Evolutionary conservation across 2,329 filamentous ascomycete species (phyloP).

Genomic region (Achaetomium macrosporum): DNA sequence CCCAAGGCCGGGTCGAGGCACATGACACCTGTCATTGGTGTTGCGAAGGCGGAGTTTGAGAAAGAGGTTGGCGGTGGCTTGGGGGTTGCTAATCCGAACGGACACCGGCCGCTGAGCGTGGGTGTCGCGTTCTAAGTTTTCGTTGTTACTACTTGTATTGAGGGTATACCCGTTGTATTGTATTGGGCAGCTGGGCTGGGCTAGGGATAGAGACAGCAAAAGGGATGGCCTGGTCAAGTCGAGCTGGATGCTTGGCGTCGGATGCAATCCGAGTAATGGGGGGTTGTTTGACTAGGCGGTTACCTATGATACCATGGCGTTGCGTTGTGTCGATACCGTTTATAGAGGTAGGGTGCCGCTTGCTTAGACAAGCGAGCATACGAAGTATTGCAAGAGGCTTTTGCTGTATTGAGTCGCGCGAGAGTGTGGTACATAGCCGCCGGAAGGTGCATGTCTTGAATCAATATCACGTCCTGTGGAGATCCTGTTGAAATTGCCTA

Average conservation of each 20-base stretch:
- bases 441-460: neutral
- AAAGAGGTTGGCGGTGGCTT: slow-evolving; percentile 10
- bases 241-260: slow-evolving; percentile 13
- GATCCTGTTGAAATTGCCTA: neutral
- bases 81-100: slow-evolving; percentile 2
- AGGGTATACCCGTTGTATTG: slow-evolving; percentile 1
- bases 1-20: slow-evolving; percentile 37
- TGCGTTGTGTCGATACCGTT: neutral
- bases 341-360: neutral
- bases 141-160: neutral
- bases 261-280: neutral
- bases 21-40: slow-evolving; percentile 25
- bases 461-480: slow-evolving; percentile 3
- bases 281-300: neutral
- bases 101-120: slow-evolving; percentile 37
- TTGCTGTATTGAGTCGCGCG: too few relatives aligned
- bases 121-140: slow-evolving; percentile 39
- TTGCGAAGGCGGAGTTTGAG: slow-evolving; percentile 6
- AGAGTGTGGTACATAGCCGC: neutral
- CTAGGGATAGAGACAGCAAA: neutral
- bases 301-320: slow-evolving; percentile 6
- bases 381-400: too few relatives aligned
- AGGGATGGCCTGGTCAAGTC: neutral
- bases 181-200: neutral
- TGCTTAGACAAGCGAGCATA: neutral